Conservation (phyloP, 192 early-diverging fungal genomes). For the Globomyces pollinis-pini region DNA sequence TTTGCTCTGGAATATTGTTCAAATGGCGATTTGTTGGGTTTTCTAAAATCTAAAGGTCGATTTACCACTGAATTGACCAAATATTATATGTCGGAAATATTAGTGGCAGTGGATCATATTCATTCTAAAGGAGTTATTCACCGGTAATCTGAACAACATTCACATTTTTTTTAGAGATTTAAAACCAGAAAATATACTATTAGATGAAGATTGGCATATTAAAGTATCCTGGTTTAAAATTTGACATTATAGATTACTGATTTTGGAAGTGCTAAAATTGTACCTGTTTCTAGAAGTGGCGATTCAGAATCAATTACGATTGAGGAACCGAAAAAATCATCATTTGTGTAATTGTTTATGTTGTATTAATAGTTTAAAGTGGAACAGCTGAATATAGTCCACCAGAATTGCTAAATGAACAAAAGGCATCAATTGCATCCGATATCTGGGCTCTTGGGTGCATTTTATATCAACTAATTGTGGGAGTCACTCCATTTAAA, state of each 20-base stretch:
- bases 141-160: too few relatives aligned
- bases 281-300: slow-evolving; percentile 18
- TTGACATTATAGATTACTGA: too few relatives aligned
- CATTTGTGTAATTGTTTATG: slow-evolving; percentile 56
- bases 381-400: slow-evolving; percentile 99
- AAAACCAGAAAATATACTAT: slow-evolving; percentile 91
- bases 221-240: too few relatives aligned
- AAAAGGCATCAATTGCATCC: slow-evolving; percentile 35
- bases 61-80: slow-evolving; percentile 64
- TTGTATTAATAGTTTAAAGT: too few relatives aligned
- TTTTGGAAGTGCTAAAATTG: slow-evolving; percentile 89
- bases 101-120: slow-evolving; percentile 80
- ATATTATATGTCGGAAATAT: slow-evolving; percentile 85
- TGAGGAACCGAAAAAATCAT: neutral
- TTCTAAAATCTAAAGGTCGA: slow-evolving; percentile 58
- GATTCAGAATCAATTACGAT: slow-evolving; percentile 14
- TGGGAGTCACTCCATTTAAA: slow-evolving; percentile 89
- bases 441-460: slow-evolving; percentile 67
- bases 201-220: slow-evolving; percentile 85
- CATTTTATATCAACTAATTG: slow-evolving; percentile 87
- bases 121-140: slow-evolving; percentile 82
- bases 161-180: too few relatives aligned
- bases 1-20: slow-evolving; percentile 86
- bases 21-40: slow-evolving; percentile 86
- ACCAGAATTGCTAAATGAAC: slow-evolving; percentile 89